Base-by-base conservation (phyloP, 2,329 filamentous ascomycete species). In the Fusarium ramigenum region DNA sequence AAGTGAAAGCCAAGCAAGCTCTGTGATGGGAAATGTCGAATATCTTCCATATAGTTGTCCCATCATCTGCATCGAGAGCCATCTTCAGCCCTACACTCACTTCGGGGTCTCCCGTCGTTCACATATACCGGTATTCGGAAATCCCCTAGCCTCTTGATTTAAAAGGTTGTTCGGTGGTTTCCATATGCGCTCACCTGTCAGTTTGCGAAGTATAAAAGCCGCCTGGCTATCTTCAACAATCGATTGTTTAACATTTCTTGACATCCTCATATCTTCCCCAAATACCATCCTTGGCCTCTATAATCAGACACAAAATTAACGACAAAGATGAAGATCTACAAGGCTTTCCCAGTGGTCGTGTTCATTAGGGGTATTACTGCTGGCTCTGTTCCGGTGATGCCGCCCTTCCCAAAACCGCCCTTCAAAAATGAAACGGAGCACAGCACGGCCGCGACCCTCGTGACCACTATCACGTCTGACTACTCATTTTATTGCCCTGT, bases 401-500 rank as follows among this genome's bases (percentile, higher is more conserved):
- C 63, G 39, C 50, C 56, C 21, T 18, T 47, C 10, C 44, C n/a
- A 19, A 40, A 32, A 37, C 50, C 46, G 21, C 28, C 18, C 14
- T 23, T 56, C n/a, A n/a, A n/a, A n/a, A 54, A 47, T 10, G 28
- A 52, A 28, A 60, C 44, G 18, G 14, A 57, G 21, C 36, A 53
- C 14, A 36, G 43, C 32, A 60, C 64, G 25, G 80, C 76, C 69
- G 83, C 54, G 16, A 49, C 68, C 34, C 23, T 66, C 43, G 47
- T 82, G 30, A 84, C 83, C n/a, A 79, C 83, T 59, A 72, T 82
- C 60, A 78, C 80, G 54, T 81, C 80, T 16, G 77, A 79, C 63
- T 84, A 82, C 74, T 81, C 82, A 42, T 83, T 83, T 47, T 83
- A 81, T 78, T 87, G 85, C 73, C 84, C 85, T 21, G 83, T 85